phyloP scores from a whole-genome alignment of 129 eudicot species.

The Arctium lappa region DNA sequence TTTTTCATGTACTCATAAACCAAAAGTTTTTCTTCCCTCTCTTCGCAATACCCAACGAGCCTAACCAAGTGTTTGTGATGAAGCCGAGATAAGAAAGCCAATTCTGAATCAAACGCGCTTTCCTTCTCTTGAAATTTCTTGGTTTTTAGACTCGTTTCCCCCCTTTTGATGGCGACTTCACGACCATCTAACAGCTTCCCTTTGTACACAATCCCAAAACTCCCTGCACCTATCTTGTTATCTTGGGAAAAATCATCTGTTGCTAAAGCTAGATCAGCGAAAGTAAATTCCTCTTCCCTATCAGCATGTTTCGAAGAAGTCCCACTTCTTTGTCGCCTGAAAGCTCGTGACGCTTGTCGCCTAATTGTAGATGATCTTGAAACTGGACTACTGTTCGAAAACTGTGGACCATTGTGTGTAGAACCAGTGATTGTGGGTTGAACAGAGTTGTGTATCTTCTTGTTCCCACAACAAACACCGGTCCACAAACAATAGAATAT shows the following conservation, averaged over 20 bases:
- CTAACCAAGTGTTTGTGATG: slow-evolving; percentile 95
- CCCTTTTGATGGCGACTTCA: slow-evolving; percentile 92
- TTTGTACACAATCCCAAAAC: slow-evolving; percentile 89
- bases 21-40: slow-evolving; percentile 77
- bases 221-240: slow-evolving; percentile 90
- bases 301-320: slow-evolving; percentile 83
- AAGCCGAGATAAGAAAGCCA: slow-evolving; percentile 83
- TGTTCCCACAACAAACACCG: slow-evolving; percentile 82
- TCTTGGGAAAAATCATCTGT: slow-evolving; percentile 65
- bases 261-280: slow-evolving; percentile 68
- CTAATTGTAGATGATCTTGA: slow-evolving; percentile 82
- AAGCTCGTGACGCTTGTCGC: slow-evolving; percentile 64
- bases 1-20: slow-evolving; percentile 95
- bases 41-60: slow-evolving; percentile 92
- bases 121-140: slow-evolving; percentile 92
- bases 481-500: slow-evolving; percentile 66
- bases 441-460: slow-evolving; percentile 87
- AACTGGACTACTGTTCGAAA: slow-evolving; percentile 53
- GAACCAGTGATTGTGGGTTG: slow-evolving; percentile 70
- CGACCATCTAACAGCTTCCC: slow-evolving; percentile 86
- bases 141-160: slow-evolving; percentile 56
- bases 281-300: slow-evolving; percentile 76
- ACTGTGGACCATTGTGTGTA: slow-evolving; percentile 35
- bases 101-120: slow-evolving; percentile 92
- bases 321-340: slow-evolving; percentile 94